These are phyloP conservation scores for Arthrobotrys sphaeroides DNA, from an alignment of 2,329 filamentous ascomycete species.

Conservation along the genomic window DNA sequence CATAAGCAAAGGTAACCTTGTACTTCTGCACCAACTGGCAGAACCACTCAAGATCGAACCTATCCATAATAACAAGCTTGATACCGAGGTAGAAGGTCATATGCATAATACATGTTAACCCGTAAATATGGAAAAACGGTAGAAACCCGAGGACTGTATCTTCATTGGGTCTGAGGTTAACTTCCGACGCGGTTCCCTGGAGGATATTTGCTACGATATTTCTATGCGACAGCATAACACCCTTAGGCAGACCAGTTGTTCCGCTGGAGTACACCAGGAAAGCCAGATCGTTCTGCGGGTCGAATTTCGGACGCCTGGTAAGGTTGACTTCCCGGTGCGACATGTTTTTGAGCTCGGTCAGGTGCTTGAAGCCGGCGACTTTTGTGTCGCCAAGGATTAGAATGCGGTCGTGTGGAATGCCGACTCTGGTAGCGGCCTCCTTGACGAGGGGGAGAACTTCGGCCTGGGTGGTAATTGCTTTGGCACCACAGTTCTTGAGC, in stretches of 20 bases:
- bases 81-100: conserved; percentile 64
- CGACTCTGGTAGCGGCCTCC: conserved; percentile 74
- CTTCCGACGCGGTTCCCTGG: conserved; percentile 60
- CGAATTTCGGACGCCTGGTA: conserved; percentile 68
- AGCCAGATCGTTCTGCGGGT: conserved; percentile 76
- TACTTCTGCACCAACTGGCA: conserved; percentile 79
- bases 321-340: conserved; percentile 68
- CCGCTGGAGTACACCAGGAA: conserved; percentile 90
- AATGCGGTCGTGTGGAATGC: conserved; percentile 76
- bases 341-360: conserved; percentile 74
- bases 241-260: conserved; percentile 90
- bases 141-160: conserved; percentile 81
- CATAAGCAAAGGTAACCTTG: conserved; percentile 64
- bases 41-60: conserved; percentile 83
- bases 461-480: conserved; percentile 77
- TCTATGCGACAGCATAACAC: conserved; percentile 82
- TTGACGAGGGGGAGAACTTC: conserved; percentile 72
- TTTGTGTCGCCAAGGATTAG: conserved; percentile 77
- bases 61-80: conserved; percentile 75
- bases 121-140: conserved; percentile 93
- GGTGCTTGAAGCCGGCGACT: conserved; percentile 65
- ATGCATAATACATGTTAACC: conserved; percentile 54
- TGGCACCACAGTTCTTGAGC: conserved; percentile 79
- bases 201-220: conserved; percentile 79
- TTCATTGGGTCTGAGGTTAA: conserved; percentile 58